A percentile compares a stretch with the other conserved stretches of the same genome.
These are phyloP conservation scores for Dactylellina sp. DNA, from an alignment of 2,329 filamentous ascomycete genomes.

Conservation along the genomic window DNA sequence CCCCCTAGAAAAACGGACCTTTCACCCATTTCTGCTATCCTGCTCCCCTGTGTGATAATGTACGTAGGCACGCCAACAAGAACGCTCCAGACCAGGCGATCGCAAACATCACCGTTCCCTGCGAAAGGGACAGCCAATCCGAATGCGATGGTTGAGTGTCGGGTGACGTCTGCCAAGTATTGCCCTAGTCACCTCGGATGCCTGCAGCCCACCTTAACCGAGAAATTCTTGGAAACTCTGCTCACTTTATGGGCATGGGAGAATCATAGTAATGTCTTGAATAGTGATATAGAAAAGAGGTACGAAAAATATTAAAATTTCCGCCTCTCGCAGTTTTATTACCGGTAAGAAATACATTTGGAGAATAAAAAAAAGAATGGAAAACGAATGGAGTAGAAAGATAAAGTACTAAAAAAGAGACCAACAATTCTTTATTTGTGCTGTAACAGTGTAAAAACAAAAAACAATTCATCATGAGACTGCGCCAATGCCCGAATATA, in stretches of 20 bases:
- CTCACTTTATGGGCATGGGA: too few relatives aligned
- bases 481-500: constrained; percentile 56
- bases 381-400: constrained; percentile 28
- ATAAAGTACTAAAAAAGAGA: constrained; percentile 21
- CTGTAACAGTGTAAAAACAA: constrained; percentile 17
- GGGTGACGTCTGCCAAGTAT: constrained; percentile 53
- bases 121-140: not conserved
- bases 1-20: too few relatives aligned
- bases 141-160: constrained; percentile 24
- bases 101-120: constrained; percentile 13
- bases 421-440: constrained; percentile 52
- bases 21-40: not conserved
- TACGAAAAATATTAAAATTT: constrained; percentile 15
- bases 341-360: constrained; percentile 15
- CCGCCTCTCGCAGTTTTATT: constrained; percentile 1
- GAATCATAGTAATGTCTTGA: too few relatives aligned
- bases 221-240: too few relatives aligned
- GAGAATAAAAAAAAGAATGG: constrained; percentile 16
- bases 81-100: constrained; percentile 10
- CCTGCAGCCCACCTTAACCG: constrained; percentile 34
- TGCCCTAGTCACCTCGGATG: constrained; percentile 20
- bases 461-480: constrained; percentile 53
- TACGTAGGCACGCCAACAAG: too few relatives aligned
- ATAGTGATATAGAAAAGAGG: not conserved
- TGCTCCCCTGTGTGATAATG: too few relatives aligned